Base-by-base conservation (phyloP, 2,329 filamentous ascomycete species). In the Penicillium sp. region DNA sequence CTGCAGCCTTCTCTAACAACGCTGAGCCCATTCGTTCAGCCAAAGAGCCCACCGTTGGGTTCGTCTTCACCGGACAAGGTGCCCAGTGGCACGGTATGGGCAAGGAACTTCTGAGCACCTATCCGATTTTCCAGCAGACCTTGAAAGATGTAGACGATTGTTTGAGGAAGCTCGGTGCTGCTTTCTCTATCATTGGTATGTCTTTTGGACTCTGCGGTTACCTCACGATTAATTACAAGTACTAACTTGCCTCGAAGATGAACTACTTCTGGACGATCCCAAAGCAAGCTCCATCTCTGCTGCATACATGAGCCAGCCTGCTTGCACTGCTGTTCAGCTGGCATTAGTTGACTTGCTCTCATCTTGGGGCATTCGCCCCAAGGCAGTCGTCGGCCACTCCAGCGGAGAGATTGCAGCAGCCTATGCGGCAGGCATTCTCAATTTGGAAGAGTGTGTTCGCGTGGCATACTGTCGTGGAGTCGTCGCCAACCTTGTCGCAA, bases 1-100 rank as follows among this genome's bases (percentile, higher is more conserved):
- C 53, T 30, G 38, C 51, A 1, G 42, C 42, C 3, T 35, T 57
- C 2, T 54, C 50, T 11, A 56, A 37, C 2, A 27, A 50, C 14
- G 30, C 49, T 13, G 55, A 56, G 37, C 51, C 59, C 25, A 36
- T 55, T 46, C 53, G 52, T 11, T 58, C 47, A 31, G 48, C 46
- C 8, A 54, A 49, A 27, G 53, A 58, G 22, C 61, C 49, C 4
- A 55, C 51, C 2, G 40, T 70, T 13, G 68, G 61, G 2, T 69
- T 68, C 46, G 63, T 69, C 13, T 69, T 70, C 41, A 70, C 67
- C 7, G 67, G 67, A 4, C 67, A 70, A 49, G 67, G 67, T 16
- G 67, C 67, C 6, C 66, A 70, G 41, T 70, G 64, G 60, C 56
- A 62, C 41, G 56, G 54, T 2, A 70, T 70, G 67, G 67, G 67